Conservation (phyloP, 2,329 filamentous ascomycete genomes). For the Chaetomium sp. region DNA sequence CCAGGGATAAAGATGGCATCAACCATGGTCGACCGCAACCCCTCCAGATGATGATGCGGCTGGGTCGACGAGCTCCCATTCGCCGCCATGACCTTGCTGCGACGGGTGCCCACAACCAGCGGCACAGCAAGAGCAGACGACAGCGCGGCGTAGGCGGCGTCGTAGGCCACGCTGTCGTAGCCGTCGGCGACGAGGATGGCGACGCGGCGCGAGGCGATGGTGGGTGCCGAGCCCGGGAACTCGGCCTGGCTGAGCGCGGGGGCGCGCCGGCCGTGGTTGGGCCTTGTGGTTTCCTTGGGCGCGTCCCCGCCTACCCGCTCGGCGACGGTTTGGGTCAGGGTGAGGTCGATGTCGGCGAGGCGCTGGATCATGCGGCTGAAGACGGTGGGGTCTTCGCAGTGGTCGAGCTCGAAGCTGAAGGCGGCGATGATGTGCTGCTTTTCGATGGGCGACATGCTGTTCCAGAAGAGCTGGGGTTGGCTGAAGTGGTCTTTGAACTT, state of each 20-base stretch:
- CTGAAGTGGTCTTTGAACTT: conserved; percentile 79
- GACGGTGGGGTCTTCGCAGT: conserved; percentile 77
- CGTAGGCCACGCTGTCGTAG: conserved; percentile 68
- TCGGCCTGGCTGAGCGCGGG: conserved; percentile 70
- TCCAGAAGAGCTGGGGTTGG: conserved; percentile 82
- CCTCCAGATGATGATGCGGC: conserved; percentile 78
- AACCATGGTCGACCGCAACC: conserved; percentile 78
- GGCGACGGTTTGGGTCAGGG: conserved; percentile 68
- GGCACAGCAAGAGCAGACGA: conserved; percentile 65
- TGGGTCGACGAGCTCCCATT: conserved; percentile 50
- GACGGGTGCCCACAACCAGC: conserved; percentile 70
- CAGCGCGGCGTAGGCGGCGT: conserved; percentile 65
- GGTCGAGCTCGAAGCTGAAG: conserved; percentile 72
- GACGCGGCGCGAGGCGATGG: conserved; percentile 70
- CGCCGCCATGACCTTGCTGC: conserved; percentile 65
- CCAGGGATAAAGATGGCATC: conserved; percentile 78
- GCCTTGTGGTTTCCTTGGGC: conserved; percentile 54
- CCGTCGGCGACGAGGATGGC: conserved; percentile 79
- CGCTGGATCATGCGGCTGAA: conserved; percentile 71
- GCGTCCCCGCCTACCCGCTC: conserved; percentile 67
- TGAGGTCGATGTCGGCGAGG: conserved; percentile 71
- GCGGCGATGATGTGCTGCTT: conserved; percentile 63
- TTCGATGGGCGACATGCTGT: conserved; percentile 69
- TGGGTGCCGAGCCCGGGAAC: conserved; percentile 62
- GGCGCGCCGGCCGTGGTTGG: conserved; percentile 69